Percentiles rank a stretch among this genome's conserved stretches.
These are phyloP conservation scores for Vaccinium myrtillus DNA, from an alignment of 148 eudicot genomes.

Conservation along the genomic window DNA sequence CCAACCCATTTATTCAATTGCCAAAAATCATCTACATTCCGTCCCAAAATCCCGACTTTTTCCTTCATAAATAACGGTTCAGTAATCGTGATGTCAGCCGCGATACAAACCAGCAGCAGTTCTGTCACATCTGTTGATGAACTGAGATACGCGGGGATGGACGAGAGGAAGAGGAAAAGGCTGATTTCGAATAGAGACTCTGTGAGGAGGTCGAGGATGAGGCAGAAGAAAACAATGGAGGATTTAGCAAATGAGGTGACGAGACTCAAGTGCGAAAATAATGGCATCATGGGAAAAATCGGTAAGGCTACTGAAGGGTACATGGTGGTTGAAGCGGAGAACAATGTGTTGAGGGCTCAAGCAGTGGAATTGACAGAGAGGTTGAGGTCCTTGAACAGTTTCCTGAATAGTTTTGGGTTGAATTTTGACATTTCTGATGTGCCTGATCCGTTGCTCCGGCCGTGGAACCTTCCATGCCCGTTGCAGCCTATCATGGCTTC, in stretches of 20 bases:
- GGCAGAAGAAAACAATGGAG: slow-evolving; percentile 21
- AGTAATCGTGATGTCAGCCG: neutral
- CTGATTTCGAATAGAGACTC: slow-evolving; percentile 30
- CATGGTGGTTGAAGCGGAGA: slow-evolving; percentile 17
- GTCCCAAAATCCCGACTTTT: neutral
- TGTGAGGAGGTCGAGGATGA: slow-evolving; percentile 26
- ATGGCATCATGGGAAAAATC: slow-evolving; percentile 10
- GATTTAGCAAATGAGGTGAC: slow-evolving; percentile 14
- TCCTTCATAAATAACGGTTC: neutral
- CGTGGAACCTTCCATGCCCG: slow-evolving; percentile 32
- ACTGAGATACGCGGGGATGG: slow-evolving; percentile 9
- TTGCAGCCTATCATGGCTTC: slow-evolving; percentile 30
- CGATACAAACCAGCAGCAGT: slow-evolving; percentile 3
- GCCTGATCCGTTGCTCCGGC: slow-evolving; percentile 24
- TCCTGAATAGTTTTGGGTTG: slow-evolving; percentile 16
- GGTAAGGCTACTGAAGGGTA: slow-evolving; percentile 12
- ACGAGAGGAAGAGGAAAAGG: slow-evolving; percentile 29
- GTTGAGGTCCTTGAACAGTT: slow-evolving; percentile 15
- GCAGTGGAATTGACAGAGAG: slow-evolving; percentile 28
- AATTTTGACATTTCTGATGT: slow-evolving; percentile 21
- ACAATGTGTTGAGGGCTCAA: slow-evolving; percentile 41
- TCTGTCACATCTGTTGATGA: slow-evolving; percentile 13
- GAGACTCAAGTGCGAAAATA: slow-evolving; percentile 12
- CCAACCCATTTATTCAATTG: no score
- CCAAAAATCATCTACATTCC: neutral